Evolutionary conservation across 1,139 yeast genomes (phyloP).

Genomic region (Scheffersomyces illinoinensis): DNA sequence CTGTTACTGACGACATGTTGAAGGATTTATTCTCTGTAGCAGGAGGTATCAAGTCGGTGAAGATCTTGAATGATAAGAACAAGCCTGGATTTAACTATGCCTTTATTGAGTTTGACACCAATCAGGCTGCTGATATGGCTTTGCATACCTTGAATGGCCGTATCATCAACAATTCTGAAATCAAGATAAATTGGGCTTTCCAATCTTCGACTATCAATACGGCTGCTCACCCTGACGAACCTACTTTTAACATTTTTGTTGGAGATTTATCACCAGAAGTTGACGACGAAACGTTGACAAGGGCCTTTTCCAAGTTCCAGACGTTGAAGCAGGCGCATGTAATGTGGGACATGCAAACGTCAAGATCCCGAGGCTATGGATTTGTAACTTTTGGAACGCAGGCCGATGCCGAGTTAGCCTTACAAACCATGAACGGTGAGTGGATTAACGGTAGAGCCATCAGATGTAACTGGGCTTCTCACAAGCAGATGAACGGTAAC

Average conservation of each 20-base stretch:
- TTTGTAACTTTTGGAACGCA: conserved; percentile 77
- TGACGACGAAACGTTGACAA: conserved; percentile 68
- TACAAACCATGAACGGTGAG: conserved; percentile 74
- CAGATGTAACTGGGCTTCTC: conserved; percentile 89
- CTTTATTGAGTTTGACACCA: conserved; percentile 70
- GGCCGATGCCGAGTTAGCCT: conserved; percentile 73
- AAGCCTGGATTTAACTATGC: conserved; percentile 77
- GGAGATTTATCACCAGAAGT: conserved; percentile 87
- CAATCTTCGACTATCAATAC: conserved; percentile 57
- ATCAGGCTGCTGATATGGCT: conserved; percentile 63
- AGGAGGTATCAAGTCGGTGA: conserved; percentile 62
- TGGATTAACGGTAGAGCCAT: conserved; percentile 73
- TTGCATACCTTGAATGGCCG: conserved; percentile 61
- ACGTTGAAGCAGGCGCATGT: conserved; percentile 84
- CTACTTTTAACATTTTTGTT: conserved; percentile 70
- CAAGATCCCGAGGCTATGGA: conserved; percentile 89
- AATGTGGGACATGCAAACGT: conserved; percentile 97
- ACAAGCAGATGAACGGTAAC: conserved; percentile 44
- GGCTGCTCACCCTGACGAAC: conserved; percentile 54
- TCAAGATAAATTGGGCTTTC: conserved; percentile 81
- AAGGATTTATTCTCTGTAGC: conserved; percentile 62
- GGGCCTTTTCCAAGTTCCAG: conserved; percentile 59
- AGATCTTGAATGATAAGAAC: conserved; percentile 75
- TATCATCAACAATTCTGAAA: conserved; percentile 49
- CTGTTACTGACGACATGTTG: conserved; percentile 63